Conservation (phyloP, 768 basidiomycete genomes). For the Flagelloscypha sp. region DNA sequence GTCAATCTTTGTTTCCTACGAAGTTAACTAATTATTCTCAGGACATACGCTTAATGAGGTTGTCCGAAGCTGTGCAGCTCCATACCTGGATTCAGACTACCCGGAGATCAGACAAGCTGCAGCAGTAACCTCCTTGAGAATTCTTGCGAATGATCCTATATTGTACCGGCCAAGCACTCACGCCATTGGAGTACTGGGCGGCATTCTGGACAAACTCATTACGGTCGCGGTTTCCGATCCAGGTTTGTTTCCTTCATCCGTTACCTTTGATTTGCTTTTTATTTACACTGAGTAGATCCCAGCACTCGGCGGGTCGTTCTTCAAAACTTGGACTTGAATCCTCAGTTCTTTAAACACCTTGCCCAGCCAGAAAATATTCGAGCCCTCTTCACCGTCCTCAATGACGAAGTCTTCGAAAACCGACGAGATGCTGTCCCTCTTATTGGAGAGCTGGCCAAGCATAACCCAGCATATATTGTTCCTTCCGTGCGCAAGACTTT, state of each 20-base stretch:
- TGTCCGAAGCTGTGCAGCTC: conserved; percentile 35
- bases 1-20: background rate
- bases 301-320: conserved; percentile 35
- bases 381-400: conserved; percentile 41
- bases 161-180: conserved; percentile 36
- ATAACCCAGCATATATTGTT: conserved; percentile 48
- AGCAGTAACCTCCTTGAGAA: conserved; percentile 34
- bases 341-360: conserved; percentile 40
- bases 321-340: conserved; percentile 33
- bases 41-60: conserved; percentile 43
- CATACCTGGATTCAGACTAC: conserved; percentile 40
- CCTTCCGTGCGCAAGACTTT: conserved; percentile 39
- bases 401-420: conserved; percentile 41
- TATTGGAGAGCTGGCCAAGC: conserved; percentile 36
- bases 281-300: conserved; percentile 24
- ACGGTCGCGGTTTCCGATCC: conserved; percentile 40
- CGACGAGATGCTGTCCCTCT: conserved; percentile 37
- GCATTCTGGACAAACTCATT: conserved; percentile 41
- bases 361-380: conserved; percentile 43
- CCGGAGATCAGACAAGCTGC: conserved; percentile 36
- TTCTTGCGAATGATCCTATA: conserved; percentile 41
- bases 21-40: conserved; percentile 5
- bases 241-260: conserved; percentile 17
- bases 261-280: background rate
- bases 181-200: conserved; percentile 40